Evolutionary conservation across 495 filamentous ascomycete species (phyloP), one percentile per base, ranked within the genome.

Genomic region (Neurospora sp.): DNA sequence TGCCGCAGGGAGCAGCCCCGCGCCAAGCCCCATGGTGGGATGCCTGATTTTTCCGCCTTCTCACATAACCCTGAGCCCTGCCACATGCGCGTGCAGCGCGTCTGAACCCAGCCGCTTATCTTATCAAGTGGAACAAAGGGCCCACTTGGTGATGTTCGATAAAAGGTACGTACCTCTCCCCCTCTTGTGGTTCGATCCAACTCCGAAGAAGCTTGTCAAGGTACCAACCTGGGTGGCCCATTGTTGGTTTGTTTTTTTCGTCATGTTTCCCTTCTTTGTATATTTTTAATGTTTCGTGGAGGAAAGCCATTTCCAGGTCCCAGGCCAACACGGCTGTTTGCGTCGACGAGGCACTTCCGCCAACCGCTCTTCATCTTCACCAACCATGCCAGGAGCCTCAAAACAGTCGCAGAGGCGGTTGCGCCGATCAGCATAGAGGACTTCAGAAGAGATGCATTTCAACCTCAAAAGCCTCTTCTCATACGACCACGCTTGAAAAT

Each of bases 1-100:
- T 75, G 27, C 54, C 54, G 14, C 54, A 66, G 54, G 54, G 54
- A 66, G 54, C 73, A 71, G 75, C 73, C 72, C 70, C 75, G 72
- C 75, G 75, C 42, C 27, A 35, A 66, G 54, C 23, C 54, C 54
- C 27, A 35, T 69, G 48, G 44, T 40, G 38, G 31, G 71, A 27
- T 75, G 72, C 74, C 74, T 71, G 44, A 71, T 14, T 71, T 70
- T 72, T 54, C 18, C 37, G 20, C 23, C 75, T 18, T 5, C 44
- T 66, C 54, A 66, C 54, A 62, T 66, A 66, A 66, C 54, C 54
- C 54, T 11, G 20, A 14, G 12, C 48, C 20, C 48, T 59, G 48
- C 20, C 48, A 59, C 20, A 66, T 35, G 14, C 54, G 54, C 54
- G 54, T 35, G 54, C 27, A 62, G 46, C 20, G 54, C 54, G 54